Percentiles rank a stretch among this genome's conserved stretches.
These are phyloP conservation scores for Hypoxylon lienhwacheense DNA, from an alignment of 495 filamentous ascomycete genomes.

Conservation along the genomic window DNA sequence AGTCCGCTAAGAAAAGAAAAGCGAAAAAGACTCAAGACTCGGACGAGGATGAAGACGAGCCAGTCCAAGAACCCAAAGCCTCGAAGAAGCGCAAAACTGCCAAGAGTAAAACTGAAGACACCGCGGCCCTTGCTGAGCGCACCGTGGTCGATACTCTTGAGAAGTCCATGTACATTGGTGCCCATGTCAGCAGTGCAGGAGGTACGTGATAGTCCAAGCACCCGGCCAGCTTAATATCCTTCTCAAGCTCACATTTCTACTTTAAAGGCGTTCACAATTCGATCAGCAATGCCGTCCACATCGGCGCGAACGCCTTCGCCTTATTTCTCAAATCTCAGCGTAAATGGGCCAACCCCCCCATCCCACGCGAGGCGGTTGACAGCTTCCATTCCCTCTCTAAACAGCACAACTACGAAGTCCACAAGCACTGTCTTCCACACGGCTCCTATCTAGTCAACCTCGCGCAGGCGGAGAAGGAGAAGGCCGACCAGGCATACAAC, in stretches of 20 bases:
- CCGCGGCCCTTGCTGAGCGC: slow-evolving; percentile 68
- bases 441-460: slow-evolving; percentile 97
- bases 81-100: slow-evolving; percentile 53
- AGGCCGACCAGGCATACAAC: slow-evolving; percentile 82
- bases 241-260: slow-evolving; percentile 13
- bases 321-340: slow-evolving; percentile 94
- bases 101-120: slow-evolving; percentile 47
- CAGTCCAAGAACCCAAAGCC: slow-evolving; percentile 36
- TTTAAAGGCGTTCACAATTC: slow-evolving; percentile 80
- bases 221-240: background rate
- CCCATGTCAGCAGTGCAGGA: slow-evolving; percentile 87
- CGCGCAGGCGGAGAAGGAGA: slow-evolving; percentile 74
- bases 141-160: slow-evolving; percentile 64
- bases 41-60: slow-evolving; percentile 32
- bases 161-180: slow-evolving; percentile 77
- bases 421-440: slow-evolving; percentile 77
- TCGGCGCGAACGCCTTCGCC: slow-evolving; percentile 90
- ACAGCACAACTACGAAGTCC: slow-evolving; percentile 72
- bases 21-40: slow-evolving; percentile 28
- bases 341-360: slow-evolving; percentile 86
- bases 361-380: slow-evolving; percentile 65
- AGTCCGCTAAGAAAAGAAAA: slow-evolving; percentile 44
- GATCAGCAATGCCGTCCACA: slow-evolving; percentile 73
- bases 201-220: slow-evolving; percentile 51
- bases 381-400: slow-evolving; percentile 67